Percentiles rank a stretch among this genome's conserved stretches.
These are phyloP conservation scores for Pythium pyrilobum DNA, from an alignment of 352 stramenopile genomes.

Conservation along the genomic window DNA sequence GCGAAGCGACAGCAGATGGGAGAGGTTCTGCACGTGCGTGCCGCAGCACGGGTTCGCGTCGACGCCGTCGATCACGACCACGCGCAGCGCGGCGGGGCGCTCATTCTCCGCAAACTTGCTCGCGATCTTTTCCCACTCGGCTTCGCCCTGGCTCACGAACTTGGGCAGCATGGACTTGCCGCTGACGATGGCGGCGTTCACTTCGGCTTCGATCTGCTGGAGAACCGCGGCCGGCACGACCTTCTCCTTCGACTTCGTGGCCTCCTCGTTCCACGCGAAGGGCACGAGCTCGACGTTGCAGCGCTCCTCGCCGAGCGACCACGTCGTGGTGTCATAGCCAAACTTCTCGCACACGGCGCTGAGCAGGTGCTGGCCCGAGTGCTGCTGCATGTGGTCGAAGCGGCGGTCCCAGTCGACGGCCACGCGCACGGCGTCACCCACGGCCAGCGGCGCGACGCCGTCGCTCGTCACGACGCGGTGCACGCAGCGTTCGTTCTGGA, in stretches of 20 bases:
- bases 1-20: slow-evolving; percentile 69
- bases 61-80: slow-evolving; percentile 80
- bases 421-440: slow-evolving; percentile 46
- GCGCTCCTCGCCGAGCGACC: slow-evolving; percentile 59
- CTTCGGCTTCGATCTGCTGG: slow-evolving; percentile 55
- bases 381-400: slow-evolving; percentile 88
- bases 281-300: slow-evolving; percentile 80
- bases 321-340: slow-evolving; percentile 75
- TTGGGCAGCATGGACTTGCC: slow-evolving; percentile 52
- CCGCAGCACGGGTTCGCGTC: slow-evolving; percentile 87
- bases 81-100: slow-evolving; percentile 62
- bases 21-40: slow-evolving; percentile 74
- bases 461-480: slow-evolving; percentile 35
- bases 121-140: slow-evolving; percentile 52
- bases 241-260: slow-evolving; percentile 32
- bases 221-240: slow-evolving; percentile 34
- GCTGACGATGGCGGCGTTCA: slow-evolving; percentile 71
- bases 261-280: slow-evolving; percentile 23
- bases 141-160: slow-evolving; percentile 44
- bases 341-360: slow-evolving; percentile 77
- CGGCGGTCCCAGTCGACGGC: slow-evolving; percentile 70
- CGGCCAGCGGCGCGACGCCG: slow-evolving; percentile 25
- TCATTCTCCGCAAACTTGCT: slow-evolving; percentile 51
- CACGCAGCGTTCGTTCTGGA: slow-evolving; percentile 60
- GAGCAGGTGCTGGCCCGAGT: slow-evolving; percentile 87